phyloP scores from a whole-genome alignment of 148 eudicot genomes.

The Silene conica region DNA sequence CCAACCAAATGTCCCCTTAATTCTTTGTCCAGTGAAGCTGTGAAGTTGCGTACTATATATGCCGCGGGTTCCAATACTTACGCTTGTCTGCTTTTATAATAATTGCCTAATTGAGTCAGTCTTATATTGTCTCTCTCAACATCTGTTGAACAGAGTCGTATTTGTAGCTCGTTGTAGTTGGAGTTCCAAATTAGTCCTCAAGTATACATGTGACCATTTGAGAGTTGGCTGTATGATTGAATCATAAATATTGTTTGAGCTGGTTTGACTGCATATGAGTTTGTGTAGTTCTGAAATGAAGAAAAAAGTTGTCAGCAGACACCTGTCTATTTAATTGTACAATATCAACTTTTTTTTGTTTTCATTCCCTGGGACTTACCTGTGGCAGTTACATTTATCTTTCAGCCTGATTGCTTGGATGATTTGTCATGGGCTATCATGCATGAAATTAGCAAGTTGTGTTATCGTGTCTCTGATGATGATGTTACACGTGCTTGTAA shows the following conservation, averaged over 20 bases:
- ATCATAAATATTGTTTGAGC: background rate
- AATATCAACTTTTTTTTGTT: background rate
- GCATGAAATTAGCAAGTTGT: constrained; percentile 68
- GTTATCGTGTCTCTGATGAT: constrained; percentile 68
- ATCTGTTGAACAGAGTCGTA: background rate
- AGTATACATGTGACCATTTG: background rate
- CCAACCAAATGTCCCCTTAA: no score
- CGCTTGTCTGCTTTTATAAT: background rate
- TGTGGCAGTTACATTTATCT: constrained; percentile 14
- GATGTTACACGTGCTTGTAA: constrained; percentile 85
- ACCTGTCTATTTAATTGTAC: background rate
- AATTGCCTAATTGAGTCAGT: background rate
- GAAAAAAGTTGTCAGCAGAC: background rate
- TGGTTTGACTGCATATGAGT: background rate
- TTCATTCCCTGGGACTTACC: constrained; percentile 1
- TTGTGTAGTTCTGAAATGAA: background rate
- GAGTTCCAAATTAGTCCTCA: background rate
- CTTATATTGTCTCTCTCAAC: background rate
- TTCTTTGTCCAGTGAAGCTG: no score
- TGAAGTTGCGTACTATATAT: no score
- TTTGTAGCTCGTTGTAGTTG: background rate
- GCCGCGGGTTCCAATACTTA: no score
- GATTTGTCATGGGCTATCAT: constrained; percentile 77
- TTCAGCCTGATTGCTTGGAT: constrained; percentile 82
- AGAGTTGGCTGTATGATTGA: background rate